These are phyloP conservation scores for Antarctomyces pellizariae DNA, from an alignment of 495 filamentous ascomycete genomes.

Conservation along the genomic window DNA sequence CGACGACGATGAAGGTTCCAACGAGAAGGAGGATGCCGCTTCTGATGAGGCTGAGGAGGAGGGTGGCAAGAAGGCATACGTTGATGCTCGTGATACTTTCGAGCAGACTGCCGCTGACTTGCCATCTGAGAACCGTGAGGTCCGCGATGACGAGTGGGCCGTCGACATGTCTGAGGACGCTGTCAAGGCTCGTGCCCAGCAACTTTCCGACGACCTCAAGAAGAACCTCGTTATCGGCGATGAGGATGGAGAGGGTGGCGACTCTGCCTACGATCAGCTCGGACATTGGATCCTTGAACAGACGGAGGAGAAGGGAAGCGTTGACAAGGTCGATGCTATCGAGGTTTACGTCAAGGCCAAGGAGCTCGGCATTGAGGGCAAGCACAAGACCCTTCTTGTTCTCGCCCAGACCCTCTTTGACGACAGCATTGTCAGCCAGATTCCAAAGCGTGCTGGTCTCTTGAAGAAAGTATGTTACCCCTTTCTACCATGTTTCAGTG, in stretches of 20 bases:
- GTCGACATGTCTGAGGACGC: constrained; percentile 89
- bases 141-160: constrained; percentile 77
- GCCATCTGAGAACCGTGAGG: constrained; percentile 31
- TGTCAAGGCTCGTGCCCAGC: constrained; percentile 77
- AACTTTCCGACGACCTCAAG: constrained; percentile 79
- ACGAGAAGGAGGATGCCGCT: constrained; percentile 44
- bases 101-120: constrained; percentile 53
- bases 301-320: constrained; percentile 43
- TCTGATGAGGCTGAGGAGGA: no score
- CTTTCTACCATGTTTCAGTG: neutral
- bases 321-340: constrained; percentile 56
- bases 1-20: constrained; percentile 42
- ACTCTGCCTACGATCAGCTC: constrained; percentile 72
- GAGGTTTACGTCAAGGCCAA: constrained; percentile 91
- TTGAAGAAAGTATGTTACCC: constrained; percentile 49
- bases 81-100: constrained; percentile 72
- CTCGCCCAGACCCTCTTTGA: constrained; percentile 88
- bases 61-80: constrained; percentile 75
- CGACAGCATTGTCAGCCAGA: constrained; percentile 61
- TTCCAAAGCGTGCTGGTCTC: constrained; percentile 55
- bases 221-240: constrained; percentile 65
- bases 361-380: constrained; percentile 81
- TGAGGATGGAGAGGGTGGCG: constrained; percentile 51
- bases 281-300: constrained; percentile 77
- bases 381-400: constrained; percentile 83